These are phyloP conservation scores for Fusarium albosuccineum DNA, from an alignment of 2,329 filamentous ascomycete species.

Conservation along the genomic window DNA sequence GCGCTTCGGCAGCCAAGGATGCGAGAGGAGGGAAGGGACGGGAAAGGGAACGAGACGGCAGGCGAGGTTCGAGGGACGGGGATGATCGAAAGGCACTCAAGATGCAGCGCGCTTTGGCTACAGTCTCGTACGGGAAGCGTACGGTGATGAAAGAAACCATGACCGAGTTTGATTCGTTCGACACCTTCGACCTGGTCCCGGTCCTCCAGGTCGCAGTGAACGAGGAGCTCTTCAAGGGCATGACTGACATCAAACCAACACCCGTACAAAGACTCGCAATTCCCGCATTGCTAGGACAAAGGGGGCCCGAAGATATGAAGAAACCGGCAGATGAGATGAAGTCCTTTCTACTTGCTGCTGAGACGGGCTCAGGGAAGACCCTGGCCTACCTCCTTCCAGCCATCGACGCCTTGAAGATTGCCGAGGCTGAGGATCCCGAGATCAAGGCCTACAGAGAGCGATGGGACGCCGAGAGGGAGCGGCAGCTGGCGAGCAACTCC, in stretches of 20 bases:
- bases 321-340: constrained; percentile 56
- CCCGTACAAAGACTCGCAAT: constrained; percentile 92
- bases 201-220: constrained; percentile 77
- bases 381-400: constrained; percentile 90
- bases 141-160: constrained; percentile 66
- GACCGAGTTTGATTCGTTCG: constrained; percentile 80
- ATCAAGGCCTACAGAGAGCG: constrained; percentile 70
- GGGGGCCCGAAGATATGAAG: constrained; percentile 47
- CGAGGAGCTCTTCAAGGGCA: constrained; percentile 78
- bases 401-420: constrained; percentile 86
- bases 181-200: constrained; percentile 82
- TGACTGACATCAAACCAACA: constrained; percentile 84
- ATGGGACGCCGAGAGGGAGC: constrained; percentile 67
- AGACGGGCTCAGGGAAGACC: constrained; percentile 98
- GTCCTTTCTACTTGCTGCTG: constrained; percentile 86
- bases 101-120: constrained; percentile 87
- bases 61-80: constrained; percentile 52
- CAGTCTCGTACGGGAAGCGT: constrained; percentile 80
- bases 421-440: constrained; percentile 72
- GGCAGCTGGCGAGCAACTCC: constrained; percentile 65
- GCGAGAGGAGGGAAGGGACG: constrained; percentile 41
- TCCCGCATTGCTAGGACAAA: constrained; percentile 78
- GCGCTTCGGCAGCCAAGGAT: constrained; percentile 30
- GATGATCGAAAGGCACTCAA: constrained; percentile 81
- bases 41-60: constrained; percentile 46